Evolutionary conservation across 352 stramenopile genomes (phyloP), one percentile per base, ranked within the genome.

Genomic region (Elongisporangium senticosum): DNA sequence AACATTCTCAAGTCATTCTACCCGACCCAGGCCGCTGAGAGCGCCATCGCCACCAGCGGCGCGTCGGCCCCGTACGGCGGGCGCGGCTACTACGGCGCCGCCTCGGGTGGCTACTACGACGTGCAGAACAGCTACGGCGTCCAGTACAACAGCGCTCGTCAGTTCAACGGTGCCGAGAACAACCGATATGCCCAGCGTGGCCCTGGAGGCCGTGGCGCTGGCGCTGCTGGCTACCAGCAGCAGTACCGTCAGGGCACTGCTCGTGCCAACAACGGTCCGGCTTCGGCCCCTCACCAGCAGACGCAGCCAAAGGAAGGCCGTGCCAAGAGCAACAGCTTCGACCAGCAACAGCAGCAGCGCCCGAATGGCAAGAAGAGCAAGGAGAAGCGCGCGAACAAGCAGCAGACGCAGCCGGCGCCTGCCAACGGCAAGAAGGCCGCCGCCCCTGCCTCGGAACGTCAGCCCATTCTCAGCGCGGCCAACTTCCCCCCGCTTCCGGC

Each of bases 1-100:
- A 96, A 96, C 69, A 62, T 97, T 63, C 80, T 97, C 59, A 88
- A 93, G 65, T 95, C 90, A 17, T 97, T 96, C 65, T 96, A 86
- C 71, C 89, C 90, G 49, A 79, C 85, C 22, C 83, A 93, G 65
- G 58, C 65, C 1, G 64, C 65, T n/a, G 77, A 88, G 58, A 81
- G 74, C 33, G 71, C 71, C 20, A 74, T 79, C 23, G 67, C 69
- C n/a, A 49, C 60, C 5, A 47, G 62, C 53, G 75, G n/a, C 55
- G 69, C 50, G 50, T 68, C 37, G 59, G 61, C 51, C 43, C 69
- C 72, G 11, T 87, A 88, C 64, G 72, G 77, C 40, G 75, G 75
- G 26, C 75, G 77, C 56, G 77, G 80, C 51, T 91, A 91, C 75
- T 90, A 90, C 61, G 79, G 73, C 20, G 66, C 73, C 3, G 72